Percentiles rank a stretch among this genome's conserved stretches.
These are phyloP conservation scores for Penicillium hordei DNA, from an alignment of 2,329 filamentous ascomycete genomes.

Conservation along the genomic window DNA sequence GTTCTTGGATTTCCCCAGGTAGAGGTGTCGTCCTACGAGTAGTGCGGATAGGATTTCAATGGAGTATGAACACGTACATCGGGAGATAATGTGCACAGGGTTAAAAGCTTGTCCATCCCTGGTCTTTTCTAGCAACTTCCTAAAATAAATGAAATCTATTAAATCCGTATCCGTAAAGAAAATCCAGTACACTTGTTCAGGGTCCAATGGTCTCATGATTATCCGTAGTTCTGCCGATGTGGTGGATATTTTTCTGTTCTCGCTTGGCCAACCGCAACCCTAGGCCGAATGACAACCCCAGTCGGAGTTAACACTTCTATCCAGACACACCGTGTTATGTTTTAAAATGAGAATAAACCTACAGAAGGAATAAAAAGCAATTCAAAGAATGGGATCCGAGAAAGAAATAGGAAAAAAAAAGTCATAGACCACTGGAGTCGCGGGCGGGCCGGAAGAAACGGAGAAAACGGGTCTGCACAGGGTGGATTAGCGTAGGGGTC, in stretches of 20 bases:
- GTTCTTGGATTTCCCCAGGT: conserved; percentile 8
- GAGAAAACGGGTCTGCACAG: conserved; percentile 28
- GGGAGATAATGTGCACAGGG: not conserved
- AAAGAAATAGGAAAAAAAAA: not conserved
- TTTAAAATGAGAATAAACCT: not conserved
- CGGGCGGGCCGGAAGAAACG: conserved; percentile 26
- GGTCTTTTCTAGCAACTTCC: not conserved
- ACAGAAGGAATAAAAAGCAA: not conserved
- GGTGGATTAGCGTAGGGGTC: conserved; percentile 26
- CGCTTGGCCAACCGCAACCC: conserved; percentile 26
- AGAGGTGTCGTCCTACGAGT: not conserved
- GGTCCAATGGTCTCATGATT: conserved; percentile 12
- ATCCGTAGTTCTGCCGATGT: conserved; percentile 24
- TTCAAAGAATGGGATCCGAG: not conserved
- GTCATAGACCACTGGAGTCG: conserved; percentile 14
- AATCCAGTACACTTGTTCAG: not conserved
- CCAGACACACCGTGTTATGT: not conserved
- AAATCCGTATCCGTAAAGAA: not conserved
- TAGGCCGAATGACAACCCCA: conserved; percentile 20
- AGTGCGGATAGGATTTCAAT: not conserved
- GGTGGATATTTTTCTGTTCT: conserved; percentile 10
- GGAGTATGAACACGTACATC: not conserved
- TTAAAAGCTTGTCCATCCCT: conserved; percentile 16
- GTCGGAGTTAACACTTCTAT: conserved; percentile 6
- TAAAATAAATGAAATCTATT: not conserved